Percentiles rank a stretch among this genome's conserved stretches.
Conservation (phyloP, 805 yeast species). For the Candida dajiaensis region DNA sequence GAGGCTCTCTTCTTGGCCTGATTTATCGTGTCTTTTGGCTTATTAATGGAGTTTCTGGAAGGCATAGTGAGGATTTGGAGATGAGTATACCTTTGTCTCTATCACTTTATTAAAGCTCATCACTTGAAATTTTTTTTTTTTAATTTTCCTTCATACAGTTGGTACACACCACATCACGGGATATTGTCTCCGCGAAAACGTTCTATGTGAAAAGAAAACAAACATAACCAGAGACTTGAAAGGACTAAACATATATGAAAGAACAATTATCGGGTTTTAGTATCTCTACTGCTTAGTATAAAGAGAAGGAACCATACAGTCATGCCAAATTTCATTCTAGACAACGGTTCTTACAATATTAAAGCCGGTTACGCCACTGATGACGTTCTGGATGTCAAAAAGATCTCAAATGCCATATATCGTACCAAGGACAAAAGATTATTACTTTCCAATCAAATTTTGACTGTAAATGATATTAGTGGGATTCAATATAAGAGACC, state of each 20-base stretch:
- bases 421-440: slow-evolving; percentile 70
- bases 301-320: too few relatives aligned
- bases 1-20: slow-evolving; percentile 44
- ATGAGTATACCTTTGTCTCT: neutral
- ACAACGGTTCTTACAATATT: slow-evolving; percentile 84
- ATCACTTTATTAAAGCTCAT: neutral
- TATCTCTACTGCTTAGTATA: too few relatives aligned
- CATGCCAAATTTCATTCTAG: slow-evolving; percentile 50
- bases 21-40: slow-evolving; percentile 58
- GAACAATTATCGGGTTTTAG: too few relatives aligned
- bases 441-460: slow-evolving; percentile 66
- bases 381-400: slow-evolving; percentile 34
- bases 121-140: neutral
- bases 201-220: too few relatives aligned
- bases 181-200: too few relatives aligned
- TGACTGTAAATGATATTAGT: slow-evolving; percentile 63
- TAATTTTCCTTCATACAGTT: too few relatives aligned
- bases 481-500: slow-evolving; percentile 76
- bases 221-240: too few relatives aligned
- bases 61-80: slow-evolving; percentile 47
- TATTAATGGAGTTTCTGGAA: slow-evolving; percentile 74
- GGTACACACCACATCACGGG: neutral
- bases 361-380: slow-evolving; percentile 50
- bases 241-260: too few relatives aligned
- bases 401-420: slow-evolving; percentile 63